Conservation (phyloP, 257 asterid genomes). For the Galeopsis tetrahit region DNA sequence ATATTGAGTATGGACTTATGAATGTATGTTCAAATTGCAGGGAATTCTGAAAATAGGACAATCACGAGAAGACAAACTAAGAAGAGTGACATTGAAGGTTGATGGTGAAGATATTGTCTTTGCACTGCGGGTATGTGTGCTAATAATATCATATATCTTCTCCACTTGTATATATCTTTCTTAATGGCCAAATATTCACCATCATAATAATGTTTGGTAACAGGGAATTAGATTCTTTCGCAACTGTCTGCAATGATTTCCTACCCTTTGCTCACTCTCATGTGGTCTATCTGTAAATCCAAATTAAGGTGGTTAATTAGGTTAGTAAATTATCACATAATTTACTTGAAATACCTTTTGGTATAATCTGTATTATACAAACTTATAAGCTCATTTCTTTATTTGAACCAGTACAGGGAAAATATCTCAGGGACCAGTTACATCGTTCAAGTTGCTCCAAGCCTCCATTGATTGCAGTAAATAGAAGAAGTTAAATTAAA, state of each 20-base stretch:
- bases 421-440: not conserved
- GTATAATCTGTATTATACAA: not conserved
- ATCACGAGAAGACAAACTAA: conserved; percentile 77
- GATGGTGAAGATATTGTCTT: conserved; percentile 79
- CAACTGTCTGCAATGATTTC: conserved; percentile 67
- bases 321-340: conserved; percentile 17
- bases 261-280: not conserved
- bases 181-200: conserved; percentile 1
- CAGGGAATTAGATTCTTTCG: conserved; percentile 96
- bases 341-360: conserved; percentile 7
- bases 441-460: conserved; percentile 27
- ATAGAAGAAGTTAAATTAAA: not conserved
- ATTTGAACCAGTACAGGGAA: conserved; percentile 11
- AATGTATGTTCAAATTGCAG: conserved; percentile 49
- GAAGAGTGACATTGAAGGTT: conserved; percentile 72
- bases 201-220: conserved; percentile 25
- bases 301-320: conserved; percentile 19
- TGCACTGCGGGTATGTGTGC: conserved; percentile 84
- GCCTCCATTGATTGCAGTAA: not conserved
- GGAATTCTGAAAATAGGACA: conserved; percentile 88
- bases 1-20: conserved; percentile 24
- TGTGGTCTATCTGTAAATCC: conserved; percentile 10
- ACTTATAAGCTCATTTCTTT: not conserved
- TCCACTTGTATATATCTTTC: not conserved
- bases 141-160: not conserved